A percentile compares a stretch with the other conserved stretches of the same genome.
Evolutionary conservation across 108 stramenopile genomes (phyloP).

Genomic region (Bacterosira constricta): DNA sequence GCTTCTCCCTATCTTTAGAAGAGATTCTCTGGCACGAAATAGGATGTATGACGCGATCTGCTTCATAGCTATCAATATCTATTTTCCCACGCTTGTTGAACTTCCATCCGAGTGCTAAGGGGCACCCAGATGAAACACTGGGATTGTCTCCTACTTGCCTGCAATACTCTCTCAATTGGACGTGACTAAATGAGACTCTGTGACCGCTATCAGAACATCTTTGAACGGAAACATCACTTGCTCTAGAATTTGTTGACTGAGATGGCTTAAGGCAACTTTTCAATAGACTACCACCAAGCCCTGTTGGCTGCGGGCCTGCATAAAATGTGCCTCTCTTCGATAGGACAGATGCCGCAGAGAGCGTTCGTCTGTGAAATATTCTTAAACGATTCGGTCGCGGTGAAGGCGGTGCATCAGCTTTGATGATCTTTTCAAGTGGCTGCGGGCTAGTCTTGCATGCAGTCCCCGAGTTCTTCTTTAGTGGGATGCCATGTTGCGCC

Average conservation of each 20-base stretch:
- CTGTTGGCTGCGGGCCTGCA: slow-evolving; percentile 21
- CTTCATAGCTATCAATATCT: slow-evolving; percentile 46
- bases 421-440: background rate
- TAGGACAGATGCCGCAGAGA: no score
- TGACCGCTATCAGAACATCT: background rate
- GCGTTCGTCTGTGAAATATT: no score
- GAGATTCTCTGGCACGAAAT: slow-evolving; percentile 20
- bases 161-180: slow-evolving; percentile 40
- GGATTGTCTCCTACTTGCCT: slow-evolving; percentile 65
- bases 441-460: no score
- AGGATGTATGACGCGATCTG: background rate
- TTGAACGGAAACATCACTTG: slow-evolving; percentile 1
- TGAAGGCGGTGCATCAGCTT: background rate
- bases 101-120: slow-evolving; percentile 65
- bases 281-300: slow-evolving; percentile 13
- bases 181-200: slow-evolving; percentile 35
- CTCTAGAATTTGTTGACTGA: background rate
- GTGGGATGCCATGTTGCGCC: no score
- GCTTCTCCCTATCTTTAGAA: slow-evolving; percentile 20
- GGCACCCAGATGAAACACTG: slow-evolving; percentile 62
- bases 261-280: slow-evolving; percentile 29
- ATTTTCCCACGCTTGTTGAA: slow-evolving; percentile 38
- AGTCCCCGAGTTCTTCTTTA: background rate
- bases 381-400: background rate
- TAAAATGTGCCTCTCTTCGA: no score